A percentile compares a stretch with the other conserved stretches of the same genome.
These are phyloP conservation scores for Bathelium albidoporum DNA, from an alignment of 495 filamentous ascomycete species.

Conservation along the genomic window DNA sequence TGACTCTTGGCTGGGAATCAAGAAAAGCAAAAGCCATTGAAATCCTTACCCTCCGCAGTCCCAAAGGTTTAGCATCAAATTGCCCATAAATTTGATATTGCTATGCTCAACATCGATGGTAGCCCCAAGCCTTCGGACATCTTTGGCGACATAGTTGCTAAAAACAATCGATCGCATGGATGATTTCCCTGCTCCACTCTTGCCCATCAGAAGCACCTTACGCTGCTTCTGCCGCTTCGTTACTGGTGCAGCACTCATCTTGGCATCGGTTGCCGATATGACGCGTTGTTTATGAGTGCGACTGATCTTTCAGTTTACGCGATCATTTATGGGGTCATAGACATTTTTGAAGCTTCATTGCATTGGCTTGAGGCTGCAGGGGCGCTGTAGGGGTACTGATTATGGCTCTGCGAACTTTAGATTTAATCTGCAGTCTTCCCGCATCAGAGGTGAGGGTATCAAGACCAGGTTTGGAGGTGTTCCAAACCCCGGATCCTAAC, in stretches of 20 bases:
- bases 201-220: conserved; percentile 53
- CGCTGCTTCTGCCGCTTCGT: conserved; percentile 34
- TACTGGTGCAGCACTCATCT: background rate
- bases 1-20: too few relatives aligned
- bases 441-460: background rate
- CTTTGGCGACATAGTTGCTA: conserved; percentile 93
- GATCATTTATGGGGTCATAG: too few relatives aligned
- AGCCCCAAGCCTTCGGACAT: conserved; percentile 87
- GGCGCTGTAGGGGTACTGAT: too few relatives aligned
- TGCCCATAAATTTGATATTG: conserved; percentile 95
- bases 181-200: conserved; percentile 97
- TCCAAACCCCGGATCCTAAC: too few relatives aligned
- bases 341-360: too few relatives aligned
- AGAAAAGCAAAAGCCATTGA: background rate
- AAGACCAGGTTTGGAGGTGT: background rate
- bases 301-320: too few relatives aligned
- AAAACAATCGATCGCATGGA: conserved; percentile 98
- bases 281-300: too few relatives aligned
- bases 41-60: conserved; percentile 75
- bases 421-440: too few relatives aligned
- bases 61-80: conserved; percentile 94
- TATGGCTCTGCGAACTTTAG: too few relatives aligned
- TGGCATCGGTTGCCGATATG: background rate
- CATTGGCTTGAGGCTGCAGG: too few relatives aligned
- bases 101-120: conserved; percentile 98